Evolutionary conservation across 768 basidiomycete genomes (phyloP).

Genomic region (Gelatoporia subvermispora): DNA sequence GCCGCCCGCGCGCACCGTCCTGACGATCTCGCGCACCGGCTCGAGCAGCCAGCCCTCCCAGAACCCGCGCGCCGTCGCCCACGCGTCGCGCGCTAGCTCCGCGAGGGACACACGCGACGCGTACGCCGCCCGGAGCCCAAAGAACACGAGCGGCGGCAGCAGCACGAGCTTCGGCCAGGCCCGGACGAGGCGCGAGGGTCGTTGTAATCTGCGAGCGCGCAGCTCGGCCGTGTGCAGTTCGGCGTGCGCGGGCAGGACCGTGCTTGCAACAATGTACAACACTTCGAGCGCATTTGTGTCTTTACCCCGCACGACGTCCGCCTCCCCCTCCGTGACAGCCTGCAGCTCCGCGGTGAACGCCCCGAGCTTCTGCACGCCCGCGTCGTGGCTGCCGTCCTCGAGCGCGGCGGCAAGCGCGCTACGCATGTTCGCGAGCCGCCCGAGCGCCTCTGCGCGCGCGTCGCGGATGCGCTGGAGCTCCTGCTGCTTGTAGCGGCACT

Average conservation of each 20-base stretch:
- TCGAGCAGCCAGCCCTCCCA: slow-evolving; percentile 81
- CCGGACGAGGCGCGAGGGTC: slow-evolving; percentile 64
- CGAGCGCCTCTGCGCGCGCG: slow-evolving; percentile 62
- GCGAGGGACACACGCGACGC: slow-evolving; percentile 54
- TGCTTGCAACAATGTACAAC: slow-evolving; percentile 15
- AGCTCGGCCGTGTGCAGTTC: no score
- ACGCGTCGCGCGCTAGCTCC: slow-evolving; percentile 52
- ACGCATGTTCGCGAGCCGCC: slow-evolving; percentile 53
- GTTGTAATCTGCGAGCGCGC: slow-evolving; percentile 38
- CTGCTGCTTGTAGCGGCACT: slow-evolving; percentile 57
- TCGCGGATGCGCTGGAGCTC: slow-evolving; percentile 63
- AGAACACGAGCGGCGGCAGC: slow-evolving; percentile 62
- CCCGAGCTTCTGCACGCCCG: slow-evolving; percentile 13
- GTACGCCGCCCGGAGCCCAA: slow-evolving; percentile 47
- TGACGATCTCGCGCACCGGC: slow-evolving; percentile 75
- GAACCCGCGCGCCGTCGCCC: slow-evolving; percentile 69
- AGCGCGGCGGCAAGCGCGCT: slow-evolving; percentile 36
- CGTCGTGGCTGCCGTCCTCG: slow-evolving; percentile 5
- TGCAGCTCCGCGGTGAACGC: slow-evolving; percentile 8
- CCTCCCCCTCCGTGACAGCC: slow-evolving; percentile 6
- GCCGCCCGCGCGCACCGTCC: slow-evolving; percentile 78
- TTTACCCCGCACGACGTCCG: not conserved
- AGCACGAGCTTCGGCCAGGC: slow-evolving; percentile 82
- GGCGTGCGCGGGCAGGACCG: slow-evolving; percentile 8
- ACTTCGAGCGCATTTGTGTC: slow-evolving; percentile 7